Base-by-base conservation (phyloP, 306 rosid genomes). In the Castanospermum australe region DNA sequence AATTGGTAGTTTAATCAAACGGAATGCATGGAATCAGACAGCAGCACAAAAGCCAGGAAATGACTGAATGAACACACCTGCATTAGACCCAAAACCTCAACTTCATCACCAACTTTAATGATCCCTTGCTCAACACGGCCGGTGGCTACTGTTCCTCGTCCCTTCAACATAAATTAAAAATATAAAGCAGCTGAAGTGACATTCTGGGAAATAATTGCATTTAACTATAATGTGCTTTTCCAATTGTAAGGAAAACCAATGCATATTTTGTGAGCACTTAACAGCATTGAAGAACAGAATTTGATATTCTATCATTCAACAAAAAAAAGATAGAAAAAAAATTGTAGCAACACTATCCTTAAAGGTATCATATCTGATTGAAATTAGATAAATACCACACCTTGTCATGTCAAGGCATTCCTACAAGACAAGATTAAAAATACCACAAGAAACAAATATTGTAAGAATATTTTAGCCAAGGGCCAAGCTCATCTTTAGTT, bases 101-200 rank as follows among this genome's bases (percentile, higher is more conserved):
- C 97, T 90, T 93, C 99, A 69, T 95, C 99, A 55, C 98, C 98
- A 57, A 95, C 96, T 92, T 95, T 93, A 44, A 95, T 80, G 42
- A 81, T 64, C 25, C 99, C 98, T 83, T 95, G 99, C 73, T 95
- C 99, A 76, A 95, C 90, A 71, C 99, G 97, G 39, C 99, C 99
- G 73, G 98, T 95, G 68, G 98, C 97, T 24, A 95, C 99, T 76
- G 99, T 95, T 84, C 99, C 99, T 67, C 99, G 98, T 9, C 99
- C 99, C 98, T 95, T 82, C 64, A 77, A 75, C 60, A 81, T 48
- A 87, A 66, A 83, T 33, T 13, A 79, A 56, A 76, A 30, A 42
- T 11, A 67, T 67, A 22, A 76, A 20, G 47, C 55, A 79, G 21
- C 77, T 5, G 48, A 82, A 52, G 24, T 45, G 62, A 69, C 41